Base-by-base conservation (phyloP, 1,139 yeast genomes). In the Lodderomyces jiufengensis region DNA sequence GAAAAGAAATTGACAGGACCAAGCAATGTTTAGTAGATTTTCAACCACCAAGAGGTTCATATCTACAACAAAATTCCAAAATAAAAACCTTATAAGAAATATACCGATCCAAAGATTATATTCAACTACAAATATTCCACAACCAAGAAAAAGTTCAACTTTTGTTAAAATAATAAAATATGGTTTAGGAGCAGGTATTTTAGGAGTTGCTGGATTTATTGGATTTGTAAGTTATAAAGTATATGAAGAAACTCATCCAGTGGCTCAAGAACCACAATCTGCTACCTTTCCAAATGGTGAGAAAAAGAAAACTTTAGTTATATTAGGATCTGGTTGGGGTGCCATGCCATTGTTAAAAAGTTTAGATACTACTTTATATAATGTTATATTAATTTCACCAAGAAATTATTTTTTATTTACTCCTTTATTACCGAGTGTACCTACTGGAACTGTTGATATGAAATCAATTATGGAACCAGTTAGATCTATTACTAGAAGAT, bases 271-370 rank as follows among this genome's bases (percentile, higher is more conserved):
- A 27, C 62, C 63, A 42, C 83, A 78, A 55, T 62, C 77, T 3
- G 73, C 79, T 10, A 60, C 69, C 24, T 76, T 79, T 48, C 70
- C 73, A 36, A 73, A 69, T 50, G 90, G 90, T 28, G 78, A 85
- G 41, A 77, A 80, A 56, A 85, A 84, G 72, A 88, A 90, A 68
- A 86, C 90, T 28, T 65, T 88, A 54, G 94, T 88, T 37, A 79
- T 88, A 46, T 73, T 88, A 49, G 97, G 97, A 40, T 78, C 95
- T 29, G 97, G 97, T 38, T 88, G 97, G 97, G 97, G 95, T 37
- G 76, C 95, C 10, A 78, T 84, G 32, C 76, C 90, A 3, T 64
- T 88, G 46, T 70, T 88, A 60, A 87, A 86, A 67, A 77, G 80
- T 57, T 70, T 88, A 57, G 95, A 88, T 59, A 82, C 96, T 35